Percentiles rank a stretch among this genome's conserved stretches.
phyloP scores from a whole-genome alignment of 176 grass and related monocot species.

The Musa acuminata region DNA sequence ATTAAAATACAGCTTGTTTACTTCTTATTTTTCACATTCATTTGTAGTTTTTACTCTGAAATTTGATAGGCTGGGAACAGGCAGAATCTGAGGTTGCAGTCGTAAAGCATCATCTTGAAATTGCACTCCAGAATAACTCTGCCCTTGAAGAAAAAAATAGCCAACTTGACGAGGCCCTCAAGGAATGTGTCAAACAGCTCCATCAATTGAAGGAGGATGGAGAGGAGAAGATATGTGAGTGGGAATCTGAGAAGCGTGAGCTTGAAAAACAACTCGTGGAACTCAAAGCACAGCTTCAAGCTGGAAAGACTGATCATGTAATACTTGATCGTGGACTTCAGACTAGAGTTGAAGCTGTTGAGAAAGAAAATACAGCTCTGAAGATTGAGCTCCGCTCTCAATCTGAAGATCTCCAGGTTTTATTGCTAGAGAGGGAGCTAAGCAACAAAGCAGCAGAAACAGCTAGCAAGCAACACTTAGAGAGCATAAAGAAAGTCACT shows the following conservation, averaged over 20 bases:
- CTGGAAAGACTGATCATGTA: conserved; percentile 27
- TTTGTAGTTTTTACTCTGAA: not conserved
- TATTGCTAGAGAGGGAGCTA: conserved; percentile 77
- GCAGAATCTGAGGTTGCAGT: conserved; percentile 80
- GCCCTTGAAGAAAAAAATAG: conserved; percentile 60
- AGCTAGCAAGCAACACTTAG: conserved; percentile 69
- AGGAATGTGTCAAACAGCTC: conserved; percentile 97
- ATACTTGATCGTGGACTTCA: conserved; percentile 31
- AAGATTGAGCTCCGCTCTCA: conserved; percentile 33
- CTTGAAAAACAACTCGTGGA: conserved; percentile 42
- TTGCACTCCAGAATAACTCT: conserved; percentile 55
- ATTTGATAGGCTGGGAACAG: conserved; percentile 78
- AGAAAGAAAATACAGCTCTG: conserved; percentile 64
- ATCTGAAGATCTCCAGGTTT: conserved; percentile 48
- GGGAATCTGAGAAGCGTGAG: conserved; percentile 42
- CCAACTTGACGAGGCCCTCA: conserved; percentile 83
- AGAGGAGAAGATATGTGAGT: conserved; percentile 52
- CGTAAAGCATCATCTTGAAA: conserved; percentile 82
- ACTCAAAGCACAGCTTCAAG: conserved; percentile 48
- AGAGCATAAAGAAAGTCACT: conserved; percentile 82
- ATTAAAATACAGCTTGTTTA: not conserved
- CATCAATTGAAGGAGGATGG: conserved; percentile 80
- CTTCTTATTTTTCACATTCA: not conserved
- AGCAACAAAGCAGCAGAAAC: conserved; percentile 83
- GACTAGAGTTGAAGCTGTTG: conserved; percentile 37